Evolutionary conservation across 2,329 filamentous ascomycete species (phyloP), one percentile per base, ranked within the genome.

Genomic region (Zarea fungicola): DNA sequence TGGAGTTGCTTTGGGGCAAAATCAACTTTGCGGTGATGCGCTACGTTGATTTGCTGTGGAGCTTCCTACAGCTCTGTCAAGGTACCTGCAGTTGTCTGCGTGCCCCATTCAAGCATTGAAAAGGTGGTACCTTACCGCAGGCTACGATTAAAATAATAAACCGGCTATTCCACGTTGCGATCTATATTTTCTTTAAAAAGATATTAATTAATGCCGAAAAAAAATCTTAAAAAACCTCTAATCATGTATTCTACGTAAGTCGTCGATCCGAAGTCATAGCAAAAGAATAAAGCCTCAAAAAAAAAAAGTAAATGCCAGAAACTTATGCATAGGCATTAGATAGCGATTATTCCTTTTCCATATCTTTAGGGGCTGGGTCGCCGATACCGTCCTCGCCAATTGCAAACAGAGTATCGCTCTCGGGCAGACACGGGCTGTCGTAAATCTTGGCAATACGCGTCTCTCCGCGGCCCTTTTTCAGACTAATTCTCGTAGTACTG

Each of bases 381-480:
- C 89, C 89, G 62, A 99, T 99, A 36, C 93, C 93, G 65, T 96
- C 90, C 68, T 97, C 95, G 50, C 89, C 89, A 65, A 99, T 99
- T 40, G 93, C 92, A 70, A 99, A 99, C 58, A 97, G 71, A 63
- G 89, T 95, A 67, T 99, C 95, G 60, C 89, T 95, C 71, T 99
- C 93, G 0, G 93, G 93, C 55, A 99, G 73, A 68, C 93, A 99
- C 2, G 93, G 93, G 59, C 91, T 97, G 70, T 99, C 95, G 65
- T 99, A 99, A 54, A 99, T 99, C 76, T 97, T 99, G 73, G 93
- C 96, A 57, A 99, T 89, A 73, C 93, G 82, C 19, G 93, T 99
- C 75, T 99, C 93, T 25, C 81, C 93, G 48, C 93, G 80, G 2
- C 93, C 95, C 69, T 99, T 99, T 74, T 96, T 96, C 64, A 99